A percentile compares a stretch with the other conserved stretches of the same genome.
Conservation (phyloP, 768 basidiomycete genomes). For the Termitomyces sp. region DNA sequence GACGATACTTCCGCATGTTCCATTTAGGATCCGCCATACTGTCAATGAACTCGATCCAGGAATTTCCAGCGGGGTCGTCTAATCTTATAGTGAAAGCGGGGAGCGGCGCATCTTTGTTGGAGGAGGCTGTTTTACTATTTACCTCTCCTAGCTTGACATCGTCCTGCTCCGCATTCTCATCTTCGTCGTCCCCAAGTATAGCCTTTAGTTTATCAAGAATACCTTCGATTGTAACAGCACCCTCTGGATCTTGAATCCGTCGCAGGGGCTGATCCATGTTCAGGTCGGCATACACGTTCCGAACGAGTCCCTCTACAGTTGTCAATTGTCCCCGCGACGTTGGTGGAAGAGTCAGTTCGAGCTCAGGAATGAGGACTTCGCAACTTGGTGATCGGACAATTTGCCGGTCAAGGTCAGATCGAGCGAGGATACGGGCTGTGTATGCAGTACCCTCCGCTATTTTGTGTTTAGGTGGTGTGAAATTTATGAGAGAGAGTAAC, state of each 20-base stretch:
- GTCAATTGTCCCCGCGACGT: constrained; percentile 85
- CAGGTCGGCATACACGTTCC: constrained; percentile 78
- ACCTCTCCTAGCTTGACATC: constrained; percentile 28
- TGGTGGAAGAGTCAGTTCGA: constrained; percentile 86
- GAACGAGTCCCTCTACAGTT: constrained; percentile 91
- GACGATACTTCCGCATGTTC: constrained; percentile 77
- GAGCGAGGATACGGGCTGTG: constrained; percentile 68
- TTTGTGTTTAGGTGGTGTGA: background rate
- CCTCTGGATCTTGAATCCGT: constrained; percentile 66
- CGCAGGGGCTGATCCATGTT: constrained; percentile 79
- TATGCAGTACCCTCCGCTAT: constrained; percentile 81
- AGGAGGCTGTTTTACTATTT: constrained; percentile 22
- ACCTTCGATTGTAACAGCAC: constrained; percentile 66
- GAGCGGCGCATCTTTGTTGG: constrained; percentile 47
- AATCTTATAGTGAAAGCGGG: constrained; percentile 74
- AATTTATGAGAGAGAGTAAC: background rate
- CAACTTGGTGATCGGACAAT: constrained; percentile 85
- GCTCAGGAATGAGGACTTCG: constrained; percentile 80
- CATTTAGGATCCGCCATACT: constrained; percentile 91
- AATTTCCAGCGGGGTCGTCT: constrained; percentile 94
- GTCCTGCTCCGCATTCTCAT: constrained; percentile 38
- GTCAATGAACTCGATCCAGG: constrained; percentile 89
- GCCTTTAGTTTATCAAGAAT: constrained; percentile 63
- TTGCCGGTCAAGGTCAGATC: constrained; percentile 85
- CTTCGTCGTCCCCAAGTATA: constrained; percentile 58